Evolutionary conservation across 352 stramenopile genomes (phyloP), one percentile per base, ranked within the genome.

Genomic region (Plasmopara viticola): DNA sequence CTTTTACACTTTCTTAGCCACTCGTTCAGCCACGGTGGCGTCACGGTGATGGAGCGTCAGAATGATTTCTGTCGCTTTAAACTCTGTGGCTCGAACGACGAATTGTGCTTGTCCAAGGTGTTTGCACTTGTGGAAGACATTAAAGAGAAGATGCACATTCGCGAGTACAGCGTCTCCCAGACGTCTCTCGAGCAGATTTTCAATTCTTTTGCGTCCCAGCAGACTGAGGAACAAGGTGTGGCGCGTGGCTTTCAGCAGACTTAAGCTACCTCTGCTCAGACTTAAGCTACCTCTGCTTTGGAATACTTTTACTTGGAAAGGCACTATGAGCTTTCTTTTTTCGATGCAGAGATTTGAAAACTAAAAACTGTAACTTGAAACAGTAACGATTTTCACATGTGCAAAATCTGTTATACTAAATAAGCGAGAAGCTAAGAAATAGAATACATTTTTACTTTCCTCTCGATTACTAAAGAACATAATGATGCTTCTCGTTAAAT

Each of bases 101-200:
- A 66, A 41, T 53, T 82, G 47, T 60, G 73, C 8, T 56, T 95
- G 33, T 80, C 70, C 1, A 71, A 84, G 33, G 70, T 95, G 25
- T 95, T 95, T 51, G 74, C 67, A 4, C 54, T 88, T 6, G 61
- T 95, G 10, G 85, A 95, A 66, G 53, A 56, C 0, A 53, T 62
- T 14, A 84, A 86, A 50, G 39, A 59, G 7, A 56, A 74, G 45
- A 55, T 91, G 49, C 29, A 69, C 43, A 90, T 97, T 45, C 66
- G 75, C 12, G 85, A 95, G 46, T 96, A 96, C 68, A 84, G 74
- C 37, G 68, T 96, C n/a, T 90, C 68, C 28, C 86, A 96, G 56
- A 95, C 84, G 8, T 90, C 84, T 15, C 50, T 96, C 33, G 86
- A 96, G 69, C 87, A 96, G 60, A 90, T 96, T 18, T 96, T 96